phyloP scores from a whole-genome alignment of 306 rosid species.

The Crataegus laevigata region DNA sequence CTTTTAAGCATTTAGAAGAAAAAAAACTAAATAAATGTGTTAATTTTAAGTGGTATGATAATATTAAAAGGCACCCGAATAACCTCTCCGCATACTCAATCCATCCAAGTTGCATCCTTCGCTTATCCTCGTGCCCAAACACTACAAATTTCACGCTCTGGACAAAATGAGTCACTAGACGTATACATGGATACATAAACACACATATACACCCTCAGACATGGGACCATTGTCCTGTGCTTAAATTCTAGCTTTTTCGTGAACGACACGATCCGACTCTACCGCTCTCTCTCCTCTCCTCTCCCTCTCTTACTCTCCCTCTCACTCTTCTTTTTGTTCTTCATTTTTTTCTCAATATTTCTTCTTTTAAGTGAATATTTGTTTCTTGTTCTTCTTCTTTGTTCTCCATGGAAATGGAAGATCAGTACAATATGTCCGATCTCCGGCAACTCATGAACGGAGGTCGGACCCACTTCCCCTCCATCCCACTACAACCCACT shows the following conservation, averaged over 20 bases:
- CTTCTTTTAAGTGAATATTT: background rate
- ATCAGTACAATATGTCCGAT: slow-evolving; percentile 43
- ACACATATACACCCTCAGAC: slow-evolving; percentile 22
- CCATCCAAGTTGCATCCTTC: background rate
- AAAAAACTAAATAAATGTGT: too few relatives aligned
- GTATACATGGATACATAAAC: slow-evolving; percentile 8
- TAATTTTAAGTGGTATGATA: background rate
- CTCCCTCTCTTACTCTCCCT: background rate
- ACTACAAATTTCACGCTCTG: background rate
- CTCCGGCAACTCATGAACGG: slow-evolving; percentile 51
- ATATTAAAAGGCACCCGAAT: background rate
- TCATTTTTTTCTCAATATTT: slow-evolving; percentile 3
- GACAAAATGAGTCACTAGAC: background rate
- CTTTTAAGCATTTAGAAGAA: too few relatives aligned
- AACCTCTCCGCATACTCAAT: background rate
- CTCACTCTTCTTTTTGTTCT: background rate
- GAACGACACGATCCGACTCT: slow-evolving; percentile 92
- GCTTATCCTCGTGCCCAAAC: background rate
- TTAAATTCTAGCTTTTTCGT: slow-evolving; percentile 45
- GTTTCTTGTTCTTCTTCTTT: slow-evolving; percentile 3
- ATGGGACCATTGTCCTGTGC: slow-evolving; percentile 78
- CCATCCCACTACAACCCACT: slow-evolving; percentile 19
- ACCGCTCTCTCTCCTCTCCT: slow-evolving; percentile 41
- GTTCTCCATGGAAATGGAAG: slow-evolving; percentile 60
- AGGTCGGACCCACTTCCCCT: slow-evolving; percentile 31